phyloP scores from a whole-genome alignment of 176 grass and related monocot genomes.

The Triticum monococcum region DNA sequence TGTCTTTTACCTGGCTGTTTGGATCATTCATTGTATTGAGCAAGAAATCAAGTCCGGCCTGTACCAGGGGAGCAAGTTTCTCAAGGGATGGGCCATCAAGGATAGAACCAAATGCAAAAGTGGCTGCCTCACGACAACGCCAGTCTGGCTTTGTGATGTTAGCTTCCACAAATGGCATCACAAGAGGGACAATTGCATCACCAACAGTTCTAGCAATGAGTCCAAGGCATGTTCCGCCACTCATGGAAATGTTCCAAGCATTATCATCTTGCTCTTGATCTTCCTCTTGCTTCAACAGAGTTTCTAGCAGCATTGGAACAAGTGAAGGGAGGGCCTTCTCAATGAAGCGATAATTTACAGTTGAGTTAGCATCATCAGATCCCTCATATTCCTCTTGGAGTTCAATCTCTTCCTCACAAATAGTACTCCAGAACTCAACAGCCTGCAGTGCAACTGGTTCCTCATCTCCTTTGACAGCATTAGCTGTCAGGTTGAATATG shows the following conservation, averaged over 20 bases:
- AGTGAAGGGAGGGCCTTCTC: conserved; percentile 85
- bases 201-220: conserved; percentile 85
- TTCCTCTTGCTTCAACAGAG: conserved; percentile 88
- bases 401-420: conserved; percentile 92
- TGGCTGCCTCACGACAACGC: conserved; percentile 74
- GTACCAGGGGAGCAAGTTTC: conserved; percentile 72
- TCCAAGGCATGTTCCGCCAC: conserved; percentile 88
- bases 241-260: conserved; percentile 94
- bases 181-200: conserved; percentile 76
- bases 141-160: conserved; percentile 88
- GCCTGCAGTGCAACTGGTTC: conserved; percentile 82
- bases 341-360: conserved; percentile 68
- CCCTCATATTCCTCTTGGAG: conserved; percentile 73
- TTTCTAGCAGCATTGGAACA: conserved; percentile 88
- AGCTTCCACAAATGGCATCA: conserved; percentile 86
- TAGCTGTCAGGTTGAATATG: conserved; percentile 73
- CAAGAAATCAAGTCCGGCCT: conserved; percentile 78
- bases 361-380: conserved; percentile 61
- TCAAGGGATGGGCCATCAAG: conserved; percentile 89
- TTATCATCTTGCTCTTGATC: conserved; percentile 92
- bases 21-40: conserved; percentile 83
- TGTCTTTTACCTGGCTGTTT: conserved; percentile 85
- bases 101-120: conserved; percentile 97
- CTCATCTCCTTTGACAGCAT: conserved; percentile 77
- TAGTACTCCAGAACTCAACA: conserved; percentile 92